Percentiles rank a stretch among this genome's conserved stretches.
Conservation (phyloP, 768 basidiomycete genomes). For the Russula sp. region DNA sequence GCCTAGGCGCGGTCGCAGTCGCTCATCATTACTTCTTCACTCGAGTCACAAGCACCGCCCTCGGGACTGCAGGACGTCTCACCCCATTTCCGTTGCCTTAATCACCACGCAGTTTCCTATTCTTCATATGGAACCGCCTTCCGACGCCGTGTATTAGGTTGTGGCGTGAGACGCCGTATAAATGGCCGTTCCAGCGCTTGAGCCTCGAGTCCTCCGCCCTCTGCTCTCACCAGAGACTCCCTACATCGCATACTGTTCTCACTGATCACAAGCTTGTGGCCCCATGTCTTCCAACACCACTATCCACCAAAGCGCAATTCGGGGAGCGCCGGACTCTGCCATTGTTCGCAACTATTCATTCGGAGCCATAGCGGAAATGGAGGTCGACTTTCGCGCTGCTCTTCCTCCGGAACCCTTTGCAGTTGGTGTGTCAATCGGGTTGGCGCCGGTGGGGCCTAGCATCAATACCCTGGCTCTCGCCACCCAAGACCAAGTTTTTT, state of each 20-base stretch:
- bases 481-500: conserved; percentile 5
- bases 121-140: not conserved
- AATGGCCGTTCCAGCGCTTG: not conserved
- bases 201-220: too few relatives aligned
- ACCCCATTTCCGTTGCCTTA: not conserved
- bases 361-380: conserved; percentile 6
- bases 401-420: not conserved
- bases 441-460: not conserved
- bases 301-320: conserved; percentile 1
- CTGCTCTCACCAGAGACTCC: not conserved
- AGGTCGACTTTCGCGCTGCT: not conserved
- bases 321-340: not conserved
- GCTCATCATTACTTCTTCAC: not conserved
- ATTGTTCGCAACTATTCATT: conserved; percentile 9
- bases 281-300: not conserved
- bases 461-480: conserved; percentile 8
- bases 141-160: not conserved
- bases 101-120: not conserved
- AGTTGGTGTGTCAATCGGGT: conserved; percentile 9
- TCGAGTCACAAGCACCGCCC: not conserved
- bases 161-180: not conserved
- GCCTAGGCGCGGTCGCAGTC: not conserved
- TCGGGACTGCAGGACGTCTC: not conserved
- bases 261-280: not conserved
- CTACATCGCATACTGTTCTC: not conserved